These are phyloP conservation scores for Paracamarosporium sp. DNA, from an alignment of 2,329 filamentous ascomycete species.

Conservation along the genomic window DNA sequence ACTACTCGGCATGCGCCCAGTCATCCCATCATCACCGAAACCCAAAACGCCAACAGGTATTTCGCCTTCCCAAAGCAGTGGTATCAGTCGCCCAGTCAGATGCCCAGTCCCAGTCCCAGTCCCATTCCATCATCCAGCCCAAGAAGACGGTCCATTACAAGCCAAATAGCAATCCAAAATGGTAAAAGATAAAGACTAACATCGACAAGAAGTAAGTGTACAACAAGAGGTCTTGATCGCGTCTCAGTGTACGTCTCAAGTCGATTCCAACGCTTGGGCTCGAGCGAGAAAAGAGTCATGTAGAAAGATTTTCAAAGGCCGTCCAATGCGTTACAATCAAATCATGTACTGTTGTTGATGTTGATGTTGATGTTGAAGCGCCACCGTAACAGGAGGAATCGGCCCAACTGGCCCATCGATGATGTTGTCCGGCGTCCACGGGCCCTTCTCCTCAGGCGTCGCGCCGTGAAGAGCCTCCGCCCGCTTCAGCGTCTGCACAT, in stretches of 20 bases:
- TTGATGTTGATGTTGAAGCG: not conserved
- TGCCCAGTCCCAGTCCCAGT: not conserved
- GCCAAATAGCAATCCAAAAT: not conserved
- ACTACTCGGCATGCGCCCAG: not conserved
- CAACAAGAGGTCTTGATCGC: conserved; percentile 7
- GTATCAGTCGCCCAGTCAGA: not conserved
- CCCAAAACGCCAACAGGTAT: not conserved
- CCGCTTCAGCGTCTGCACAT: conserved; percentile 86
- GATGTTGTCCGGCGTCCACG: conserved; percentile 79
- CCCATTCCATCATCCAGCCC: not conserved
- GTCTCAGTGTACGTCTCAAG: conserved; percentile 7
- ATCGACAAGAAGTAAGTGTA: conserved; percentile 5
- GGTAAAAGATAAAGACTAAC: not conserved
- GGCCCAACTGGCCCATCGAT: conserved; percentile 19
- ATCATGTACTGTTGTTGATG: conserved; percentile 1
- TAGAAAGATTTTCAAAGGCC: not conserved
- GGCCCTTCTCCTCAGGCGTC: conserved; percentile 85
- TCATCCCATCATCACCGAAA: not conserved
- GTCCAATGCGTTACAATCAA: not conserved
- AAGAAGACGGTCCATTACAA: not conserved
- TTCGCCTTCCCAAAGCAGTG: not conserved
- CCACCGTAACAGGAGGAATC: not conserved
- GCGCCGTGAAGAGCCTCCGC: conserved; percentile 84
- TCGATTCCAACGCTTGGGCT: conserved; percentile 11
- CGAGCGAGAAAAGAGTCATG: conserved; percentile 4